phyloP scores from a whole-genome alignment of 192 early-diverging fungal species.

The Martensiomyces pterosporus region DNA sequence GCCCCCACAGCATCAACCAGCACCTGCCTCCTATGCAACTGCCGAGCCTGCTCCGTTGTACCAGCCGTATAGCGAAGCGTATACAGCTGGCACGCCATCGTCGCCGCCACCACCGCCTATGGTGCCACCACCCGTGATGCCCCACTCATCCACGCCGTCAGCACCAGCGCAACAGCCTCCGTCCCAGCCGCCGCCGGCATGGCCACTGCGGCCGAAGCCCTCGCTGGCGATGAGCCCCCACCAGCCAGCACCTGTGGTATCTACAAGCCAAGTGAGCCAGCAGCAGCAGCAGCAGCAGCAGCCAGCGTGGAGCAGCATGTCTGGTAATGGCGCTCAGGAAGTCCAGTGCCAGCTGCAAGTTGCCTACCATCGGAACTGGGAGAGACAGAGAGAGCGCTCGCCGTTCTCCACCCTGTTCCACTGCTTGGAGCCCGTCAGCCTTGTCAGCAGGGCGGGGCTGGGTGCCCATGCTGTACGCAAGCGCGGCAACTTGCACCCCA shows the following conservation, averaged over 20 bases:
- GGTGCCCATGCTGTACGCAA: neutral
- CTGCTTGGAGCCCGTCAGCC: constrained; percentile 34
- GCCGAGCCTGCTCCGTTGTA: too few relatives aligned
- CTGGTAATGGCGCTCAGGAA: constrained; percentile 8
- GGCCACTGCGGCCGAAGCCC: too few relatives aligned
- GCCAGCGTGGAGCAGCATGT: neutral
- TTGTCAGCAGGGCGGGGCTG: constrained; percentile 8
- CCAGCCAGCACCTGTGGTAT: too few relatives aligned
- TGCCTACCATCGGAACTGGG: constrained; percentile 27
- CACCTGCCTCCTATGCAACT: too few relatives aligned
- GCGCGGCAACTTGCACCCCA: constrained; percentile 36
- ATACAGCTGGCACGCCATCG: too few relatives aligned
- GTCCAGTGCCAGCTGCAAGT: neutral
- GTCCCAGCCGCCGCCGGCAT: neutral
- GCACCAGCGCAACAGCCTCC: neutral
- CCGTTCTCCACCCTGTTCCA: constrained; percentile 35
- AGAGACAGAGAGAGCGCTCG: constrained; percentile 18
- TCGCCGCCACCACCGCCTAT: too few relatives aligned
- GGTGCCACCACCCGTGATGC: too few relatives aligned
- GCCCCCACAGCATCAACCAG: too few relatives aligned
- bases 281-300: constrained; percentile 7
- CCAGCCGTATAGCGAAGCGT: too few relatives aligned
- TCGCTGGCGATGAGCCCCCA: too few relatives aligned
- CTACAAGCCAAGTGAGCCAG: too few relatives aligned
- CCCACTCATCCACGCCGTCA: too few relatives aligned